Base-by-base conservation (phyloP, 169 alveolate genomes). In the Cryptosporidium sp. region DNA sequence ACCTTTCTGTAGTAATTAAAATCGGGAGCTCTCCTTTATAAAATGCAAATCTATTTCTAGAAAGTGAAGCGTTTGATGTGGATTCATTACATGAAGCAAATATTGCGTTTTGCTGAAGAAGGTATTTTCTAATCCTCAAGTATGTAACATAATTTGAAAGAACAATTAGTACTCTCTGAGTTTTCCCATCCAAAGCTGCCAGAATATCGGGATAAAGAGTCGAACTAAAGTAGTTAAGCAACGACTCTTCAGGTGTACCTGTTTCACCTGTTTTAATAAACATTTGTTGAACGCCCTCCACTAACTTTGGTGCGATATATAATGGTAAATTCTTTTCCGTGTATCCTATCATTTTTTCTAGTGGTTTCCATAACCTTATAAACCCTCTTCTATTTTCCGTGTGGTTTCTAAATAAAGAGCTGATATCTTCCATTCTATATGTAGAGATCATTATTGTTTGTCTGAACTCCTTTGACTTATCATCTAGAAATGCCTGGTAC, bases 1-100 rank as follows among this genome's bases (percentile, higher is more conserved):
- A 84, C 52, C 95, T 84, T 18, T 84, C 89, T 4, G 95, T 93
- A 8, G 95, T 93, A 7, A 93, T 45, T 14, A 93, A 37, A 2
- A 91, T 92, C n/a, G 89, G 89, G 33, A 80, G 48, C 18, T 80
- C 89, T n/a, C 89, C 89, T 41, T 80, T 80, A 65, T 80, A 80
- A 80, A 80, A 80, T 62, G 89, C 89, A 21, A 41, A 55, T 48
- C 89, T 80, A 80, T 80, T 80, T 35, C 75, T 80, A n/a, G 89
- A 80, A 33, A 80, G 68, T 33, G 80, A 37, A n/a, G 89, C 69
- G 41, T 80, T 80, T 39, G 89, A 62, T 2, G 89, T 45, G 14
- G 89, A 80, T 37, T 80, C 89, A 80, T 80, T 69, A 70, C 89
- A 80, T 10, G 89, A 80, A 12, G 69, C 89, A 45, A 80, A 80